phyloP scores from a whole-genome alignment of 805 yeast species.

The Saccharomycopsis malanga region DNA sequence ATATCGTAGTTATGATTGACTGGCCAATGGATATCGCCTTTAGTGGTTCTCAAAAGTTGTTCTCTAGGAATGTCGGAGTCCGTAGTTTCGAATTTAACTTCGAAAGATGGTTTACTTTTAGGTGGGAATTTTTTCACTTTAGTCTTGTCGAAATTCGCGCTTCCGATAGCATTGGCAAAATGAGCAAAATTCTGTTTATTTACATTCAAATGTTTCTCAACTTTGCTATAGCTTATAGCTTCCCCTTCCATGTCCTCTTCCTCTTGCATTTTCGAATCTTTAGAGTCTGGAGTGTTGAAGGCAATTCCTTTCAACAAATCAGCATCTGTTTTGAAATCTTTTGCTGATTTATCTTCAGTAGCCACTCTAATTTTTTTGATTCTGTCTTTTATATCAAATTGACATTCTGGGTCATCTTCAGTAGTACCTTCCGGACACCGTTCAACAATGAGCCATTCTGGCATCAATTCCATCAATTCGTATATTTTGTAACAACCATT shows the following conservation, averaged over 20 bases:
- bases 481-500: constrained; percentile 43
- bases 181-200: constrained; percentile 11
- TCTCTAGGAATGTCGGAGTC: constrained; percentile 6
- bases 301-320: constrained; percentile 4
- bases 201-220: constrained; percentile 7
- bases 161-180: neutral
- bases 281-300: neutral
- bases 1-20: constrained; percentile 8
- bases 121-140: constrained; percentile 10
- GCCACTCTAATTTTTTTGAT: constrained; percentile 11
- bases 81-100: neutral
- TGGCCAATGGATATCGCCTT: constrained; percentile 14
- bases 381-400: constrained; percentile 22
- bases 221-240: no score
- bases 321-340: constrained; percentile 3
- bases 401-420: constrained; percentile 23
- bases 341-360: constrained; percentile 9
- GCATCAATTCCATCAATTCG: constrained; percentile 36
- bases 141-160: neutral
- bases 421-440: constrained; percentile 23
- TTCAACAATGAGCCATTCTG: constrained; percentile 34
- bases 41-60: neutral
- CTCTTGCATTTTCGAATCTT: neutral
- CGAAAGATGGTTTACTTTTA: constrained; percentile 11
- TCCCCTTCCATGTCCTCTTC: neutral